These are phyloP conservation scores for Phytopythium montanum DNA, from an alignment of 352 stramenopile genomes.

Conservation along the genomic window DNA sequence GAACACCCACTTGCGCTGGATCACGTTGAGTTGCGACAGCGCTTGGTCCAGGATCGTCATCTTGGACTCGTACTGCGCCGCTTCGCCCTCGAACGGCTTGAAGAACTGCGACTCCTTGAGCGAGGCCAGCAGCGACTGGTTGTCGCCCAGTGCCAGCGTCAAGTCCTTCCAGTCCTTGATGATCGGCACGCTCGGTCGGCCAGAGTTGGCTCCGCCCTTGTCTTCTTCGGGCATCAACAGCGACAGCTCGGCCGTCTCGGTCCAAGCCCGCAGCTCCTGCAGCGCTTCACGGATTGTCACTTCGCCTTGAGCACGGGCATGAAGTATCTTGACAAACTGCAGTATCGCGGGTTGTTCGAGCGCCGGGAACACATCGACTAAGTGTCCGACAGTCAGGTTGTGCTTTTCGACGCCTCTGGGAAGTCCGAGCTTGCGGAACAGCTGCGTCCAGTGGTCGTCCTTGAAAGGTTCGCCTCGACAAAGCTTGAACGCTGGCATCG, in stretches of 20 bases:
- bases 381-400: slow-evolving; percentile 90
- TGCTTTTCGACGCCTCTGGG: slow-evolving; percentile 82
- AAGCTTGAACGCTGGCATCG: slow-evolving; percentile 92
- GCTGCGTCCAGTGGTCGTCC: slow-evolving; percentile 94
- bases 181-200: slow-evolving; percentile 63
- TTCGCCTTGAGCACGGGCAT: slow-evolving; percentile 88
- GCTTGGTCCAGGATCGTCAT: slow-evolving; percentile 85
- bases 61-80: slow-evolving; percentile 88
- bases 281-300: slow-evolving; percentile 95
- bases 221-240: slow-evolving; percentile 88
- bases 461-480: slow-evolving; percentile 95
- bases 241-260: slow-evolving; percentile 87
- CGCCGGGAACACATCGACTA: slow-evolving; percentile 71
- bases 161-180: slow-evolving; percentile 97
- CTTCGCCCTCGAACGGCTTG: slow-evolving; percentile 92
- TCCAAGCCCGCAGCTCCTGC: slow-evolving; percentile 92
- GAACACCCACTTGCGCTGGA: slow-evolving; percentile 97
- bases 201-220: slow-evolving; percentile 14
- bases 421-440: slow-evolving; percentile 92
- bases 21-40: slow-evolving; percentile 83
- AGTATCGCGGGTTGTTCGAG: slow-evolving; percentile 83
- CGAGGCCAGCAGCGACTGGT: slow-evolving; percentile 92
- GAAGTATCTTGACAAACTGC: slow-evolving; percentile 93
- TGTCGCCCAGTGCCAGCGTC: slow-evolving; percentile 93
- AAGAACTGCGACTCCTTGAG: slow-evolving; percentile 96